Evolutionary conservation across 768 basidiomycete species (phyloP).

Genomic region (Mycena olivaceomarginata): DNA sequence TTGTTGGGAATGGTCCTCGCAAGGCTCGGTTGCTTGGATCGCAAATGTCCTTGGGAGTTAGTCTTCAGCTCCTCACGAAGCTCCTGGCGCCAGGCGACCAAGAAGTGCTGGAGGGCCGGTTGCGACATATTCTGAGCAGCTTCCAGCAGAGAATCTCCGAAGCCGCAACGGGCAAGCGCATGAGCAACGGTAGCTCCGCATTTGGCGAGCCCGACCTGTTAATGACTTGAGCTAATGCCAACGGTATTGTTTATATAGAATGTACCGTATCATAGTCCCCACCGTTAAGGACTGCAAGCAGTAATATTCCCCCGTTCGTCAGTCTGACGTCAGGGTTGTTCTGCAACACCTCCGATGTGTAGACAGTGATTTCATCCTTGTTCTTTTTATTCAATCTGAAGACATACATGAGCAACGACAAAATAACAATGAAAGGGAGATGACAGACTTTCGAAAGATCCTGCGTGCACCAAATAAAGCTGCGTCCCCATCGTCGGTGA

Average conservation of each 20-base stretch:
- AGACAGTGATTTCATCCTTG: slow-evolving; percentile 62
- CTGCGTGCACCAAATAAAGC: not conserved
- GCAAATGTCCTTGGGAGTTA: slow-evolving; percentile 35
- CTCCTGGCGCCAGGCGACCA: slow-evolving; percentile 30
- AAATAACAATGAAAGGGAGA: too few species aligned
- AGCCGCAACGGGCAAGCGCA: slow-evolving; percentile 74
- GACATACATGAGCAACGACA: too few species aligned
- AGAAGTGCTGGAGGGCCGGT: slow-evolving; percentile 18
- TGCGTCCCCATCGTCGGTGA: not conserved
- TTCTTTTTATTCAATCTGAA: slow-evolving; percentile 63
- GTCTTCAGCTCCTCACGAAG: slow-evolving; percentile 34
- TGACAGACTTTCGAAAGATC: too few species aligned
- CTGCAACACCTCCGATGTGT: slow-evolving; percentile 42
- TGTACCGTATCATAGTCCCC: slow-evolving; percentile 59
- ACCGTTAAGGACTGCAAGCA: slow-evolving; percentile 58
- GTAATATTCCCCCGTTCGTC: slow-evolving; percentile 53
- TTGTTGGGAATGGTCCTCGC: slow-evolving; percentile 11
- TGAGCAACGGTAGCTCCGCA: slow-evolving; percentile 75
- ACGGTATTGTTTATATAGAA: not conserved
- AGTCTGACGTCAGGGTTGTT: slow-evolving; percentile 43
- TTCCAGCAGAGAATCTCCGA: slow-evolving; percentile 70
- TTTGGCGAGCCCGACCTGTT: slow-evolving; percentile 51
- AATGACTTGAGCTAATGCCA: too few species aligned
- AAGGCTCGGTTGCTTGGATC: not conserved
- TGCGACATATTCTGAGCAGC: slow-evolving; percentile 51